phyloP scores from a whole-genome alignment of 192 early-diverging fungal species.

The Backusella tuberculispora region DNA sequence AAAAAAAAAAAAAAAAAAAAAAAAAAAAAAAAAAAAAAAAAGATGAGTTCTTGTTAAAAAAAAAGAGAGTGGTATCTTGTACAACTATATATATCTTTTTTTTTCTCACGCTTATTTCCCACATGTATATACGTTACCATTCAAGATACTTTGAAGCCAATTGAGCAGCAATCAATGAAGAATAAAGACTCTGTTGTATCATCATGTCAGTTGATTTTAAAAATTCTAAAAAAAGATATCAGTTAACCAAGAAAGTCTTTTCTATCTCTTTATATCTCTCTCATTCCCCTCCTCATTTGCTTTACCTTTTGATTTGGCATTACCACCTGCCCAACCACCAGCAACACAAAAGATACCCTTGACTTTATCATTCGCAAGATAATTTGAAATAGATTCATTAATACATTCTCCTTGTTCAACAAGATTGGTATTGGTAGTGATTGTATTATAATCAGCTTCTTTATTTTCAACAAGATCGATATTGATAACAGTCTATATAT shows the following conservation, averaged over 20 bases:
- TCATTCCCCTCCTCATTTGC: neutral
- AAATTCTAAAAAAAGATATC: constrained; percentile 45
- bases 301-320: constrained; percentile 66
- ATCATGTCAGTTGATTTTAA: constrained; percentile 76
- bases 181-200: constrained; percentile 80
- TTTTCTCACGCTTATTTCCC: constrained; percentile 10
- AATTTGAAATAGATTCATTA: constrained; percentile 37
- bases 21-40: constrained; percentile 53
- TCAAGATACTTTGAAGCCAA: constrained; percentile 76
- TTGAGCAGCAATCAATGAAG: constrained; percentile 82
- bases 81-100: neutral
- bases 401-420: constrained; percentile 66
- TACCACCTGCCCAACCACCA: constrained; percentile 96
- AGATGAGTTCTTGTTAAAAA: too few species aligned
- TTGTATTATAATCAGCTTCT: constrained; percentile 75
- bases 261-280: neutral
- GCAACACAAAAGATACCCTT: constrained; percentile 92
- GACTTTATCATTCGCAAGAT: constrained; percentile 55
- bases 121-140: constrained; percentile 55
- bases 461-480: constrained; percentile 76
- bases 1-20: constrained; percentile 39
- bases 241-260: neutral
- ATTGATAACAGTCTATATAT: constrained; percentile 67
- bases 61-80: neutral
- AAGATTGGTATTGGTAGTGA: constrained; percentile 55